Base-by-base conservation (phyloP, 768 basidiomycete species). In the Dioszegia crocea region DNA sequence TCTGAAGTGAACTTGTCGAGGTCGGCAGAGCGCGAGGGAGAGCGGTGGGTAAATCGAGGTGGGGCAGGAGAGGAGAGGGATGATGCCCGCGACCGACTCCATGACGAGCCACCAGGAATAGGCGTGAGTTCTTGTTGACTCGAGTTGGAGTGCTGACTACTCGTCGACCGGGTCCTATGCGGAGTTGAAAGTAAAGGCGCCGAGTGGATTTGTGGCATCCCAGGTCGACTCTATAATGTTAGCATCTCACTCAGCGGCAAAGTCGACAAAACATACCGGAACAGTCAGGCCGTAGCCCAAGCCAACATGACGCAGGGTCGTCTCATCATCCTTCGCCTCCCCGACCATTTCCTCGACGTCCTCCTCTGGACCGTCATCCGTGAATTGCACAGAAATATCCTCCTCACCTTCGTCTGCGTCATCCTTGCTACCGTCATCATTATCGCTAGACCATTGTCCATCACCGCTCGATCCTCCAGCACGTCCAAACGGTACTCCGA, bases 21-120 rank as follows among this genome's bases (percentile, higher is more conserved):
- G 56, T 76, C 74, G 16, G 69, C 72, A 16, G 74, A 76, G 6
- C 72, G 65, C 8, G 72, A 72, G 6, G 74, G 74, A 3, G 72
- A 72, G 5, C 70, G 65, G 29, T 65, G 66, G 19, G 56, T 55
- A 2, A 68, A 56, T 4, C 68, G 59, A 0, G 70, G 71, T 6
- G 72, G 71, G 6, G 65, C 60, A 1, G 74, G 74, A 2, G 74
- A 76, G 12, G 68, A 57, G 10, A 74, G 62, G 47, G 65, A 66
- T 12, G 65, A 64, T 0, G 74, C 62, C 19, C 74, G 63, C 11
- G 51, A 53, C 3, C 38, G 51, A 29, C 38, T 53, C 24, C 51
- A 40, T 17, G 4, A 24, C 3, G 51, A 41, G 14, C 11, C 8
- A 31, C 38, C 38, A 4, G 51, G 51, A 17, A 53, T 40, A 1